Conservation (phyloP, 2,329 filamentous ascomycete genomes). For the Neofusicoccum ribis region DNA sequence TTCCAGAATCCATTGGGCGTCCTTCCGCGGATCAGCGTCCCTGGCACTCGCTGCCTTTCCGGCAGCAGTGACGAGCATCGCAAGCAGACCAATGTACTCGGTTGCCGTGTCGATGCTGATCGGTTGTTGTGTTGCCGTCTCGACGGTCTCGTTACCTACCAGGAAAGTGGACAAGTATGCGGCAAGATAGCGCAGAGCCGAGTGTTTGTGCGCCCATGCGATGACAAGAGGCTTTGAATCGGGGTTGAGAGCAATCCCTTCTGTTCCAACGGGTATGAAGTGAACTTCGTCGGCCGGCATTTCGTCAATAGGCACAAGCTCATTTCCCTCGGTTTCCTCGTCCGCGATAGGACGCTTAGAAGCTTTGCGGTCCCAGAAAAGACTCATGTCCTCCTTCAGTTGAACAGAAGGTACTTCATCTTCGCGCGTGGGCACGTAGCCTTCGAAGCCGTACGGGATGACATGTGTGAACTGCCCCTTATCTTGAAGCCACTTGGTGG, state of each 20-base stretch:
- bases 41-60: constrained; percentile 24
- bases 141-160: constrained; percentile 52
- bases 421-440: constrained; percentile 77
- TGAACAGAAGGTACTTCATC: constrained; percentile 79
- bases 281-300: constrained; percentile 33
- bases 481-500: constrained; percentile 65
- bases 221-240: constrained; percentile 69
- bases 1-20: constrained; percentile 49
- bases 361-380: constrained; percentile 53
- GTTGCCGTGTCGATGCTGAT: constrained; percentile 63
- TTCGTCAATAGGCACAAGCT: constrained; percentile 37
- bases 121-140: constrained; percentile 47
- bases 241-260: constrained; percentile 74
- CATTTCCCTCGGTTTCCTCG: constrained; percentile 2
- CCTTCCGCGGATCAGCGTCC: constrained; percentile 25
- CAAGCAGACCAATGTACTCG: constrained; percentile 73
- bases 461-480: constrained; percentile 76
- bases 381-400: constrained; percentile 62
- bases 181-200: constrained; percentile 78
- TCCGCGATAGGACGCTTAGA: constrained; percentile 14
- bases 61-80: constrained; percentile 61
- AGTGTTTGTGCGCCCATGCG: constrained; percentile 74
- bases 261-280: constrained; percentile 64
- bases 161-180: constrained; percentile 61
- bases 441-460: constrained; percentile 69